Base-by-base conservation (phyloP, 148 eudicot species). In the Dianthus caryophyllus region DNA sequence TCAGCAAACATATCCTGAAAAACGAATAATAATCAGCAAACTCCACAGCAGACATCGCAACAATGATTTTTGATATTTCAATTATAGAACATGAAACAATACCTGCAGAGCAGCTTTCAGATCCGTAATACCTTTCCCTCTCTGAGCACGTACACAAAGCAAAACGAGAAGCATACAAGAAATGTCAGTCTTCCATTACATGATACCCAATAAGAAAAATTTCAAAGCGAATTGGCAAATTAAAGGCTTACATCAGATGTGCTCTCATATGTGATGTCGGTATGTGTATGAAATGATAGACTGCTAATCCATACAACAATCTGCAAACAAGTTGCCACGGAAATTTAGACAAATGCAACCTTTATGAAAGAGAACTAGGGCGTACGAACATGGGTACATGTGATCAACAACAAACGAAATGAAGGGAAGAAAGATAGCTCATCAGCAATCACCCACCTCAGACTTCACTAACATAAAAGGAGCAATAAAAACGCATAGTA, bases 41-140 rank as follows among this genome's bases (percentile, higher is more conserved):
- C 41, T 54, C 48, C 67, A 21, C 36, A 58, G 63, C 38, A 63
- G 30, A 36, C 51, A 57, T 9, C 38, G 18, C 46, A 61, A 61
- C 3, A 31, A 15, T 21, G 44, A 55, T 21, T 43, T 5, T 18
- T 17, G 33, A 6, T 21, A n/a, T 12, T 14, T n/a, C 22, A 49
- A 12, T 8, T 6, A 65, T 22, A 59, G 14, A 53, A 43, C 27
- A 14, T 43, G 30, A 9, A 72, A 2, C 16, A 54, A 26, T 83
- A 94, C 98, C 97, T 86, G 84, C 61, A 94, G 91, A 58, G 88
- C 83, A 73, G 90, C 56, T 73, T 88, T 90, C 29, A 94, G 73
- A 75, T 94, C 90, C 36, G 98, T 94, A 71, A 94, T 79, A 62
- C 98, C 98, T 78, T 90, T 90, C 61, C 97, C 97, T 62, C 85